phyloP scores from a whole-genome alignment of 352 stramenopile genomes.

The Lagenidium giganteum region DNA sequence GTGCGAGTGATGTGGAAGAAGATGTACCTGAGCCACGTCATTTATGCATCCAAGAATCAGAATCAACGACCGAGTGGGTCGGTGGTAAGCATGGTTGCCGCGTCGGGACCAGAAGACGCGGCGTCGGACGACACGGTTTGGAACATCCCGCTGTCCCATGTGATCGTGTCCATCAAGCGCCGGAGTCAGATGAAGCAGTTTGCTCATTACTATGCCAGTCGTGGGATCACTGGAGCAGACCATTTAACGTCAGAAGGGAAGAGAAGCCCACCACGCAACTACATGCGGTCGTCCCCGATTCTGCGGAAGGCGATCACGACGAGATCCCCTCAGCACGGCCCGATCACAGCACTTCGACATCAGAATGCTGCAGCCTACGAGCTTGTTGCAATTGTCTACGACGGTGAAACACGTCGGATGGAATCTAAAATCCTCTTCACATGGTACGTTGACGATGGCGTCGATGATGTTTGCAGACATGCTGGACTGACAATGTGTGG shows the following conservation, averaged over 20 bases:
- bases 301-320: slow-evolving; percentile 6
- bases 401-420: slow-evolving; percentile 13
- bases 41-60: slow-evolving; percentile 23
- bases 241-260: slow-evolving; percentile 19
- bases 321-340: slow-evolving; percentile 3
- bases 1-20: slow-evolving; percentile 55
- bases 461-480: too few species aligned
- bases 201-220: slow-evolving; percentile 57
- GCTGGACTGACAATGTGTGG: too few species aligned
- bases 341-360: slow-evolving; percentile 14
- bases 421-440: too few species aligned
- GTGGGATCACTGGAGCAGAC: slow-evolving; percentile 56
- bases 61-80: not conserved
- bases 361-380: slow-evolving; percentile 10
- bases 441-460: too few species aligned
- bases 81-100: not conserved
- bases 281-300: slow-evolving; percentile 6
- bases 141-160: slow-evolving; percentile 57
- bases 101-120: too few species aligned
- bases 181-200: slow-evolving; percentile 63
- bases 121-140: slow-evolving; percentile 15
- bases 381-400: slow-evolving; percentile 32
- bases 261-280: too few species aligned
- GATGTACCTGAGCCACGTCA: slow-evolving; percentile 52
- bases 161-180: slow-evolving; percentile 70